Evolutionary conservation across 2,329 filamentous ascomycete species (phyloP).

Genomic region (Rhinocladiella similis): DNA sequence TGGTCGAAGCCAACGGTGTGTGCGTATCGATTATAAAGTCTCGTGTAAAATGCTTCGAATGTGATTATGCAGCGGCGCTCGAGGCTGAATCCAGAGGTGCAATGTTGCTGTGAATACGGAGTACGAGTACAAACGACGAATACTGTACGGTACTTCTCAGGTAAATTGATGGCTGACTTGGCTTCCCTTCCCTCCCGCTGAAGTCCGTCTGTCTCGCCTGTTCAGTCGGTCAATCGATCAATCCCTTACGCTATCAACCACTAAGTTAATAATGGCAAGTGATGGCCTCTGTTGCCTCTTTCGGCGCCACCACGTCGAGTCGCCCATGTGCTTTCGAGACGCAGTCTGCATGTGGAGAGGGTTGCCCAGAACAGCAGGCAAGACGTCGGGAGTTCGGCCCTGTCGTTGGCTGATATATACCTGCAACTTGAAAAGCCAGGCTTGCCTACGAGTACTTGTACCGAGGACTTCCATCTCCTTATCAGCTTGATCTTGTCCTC

Average conservation of each 20-base stretch:
- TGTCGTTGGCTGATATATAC: neutral
- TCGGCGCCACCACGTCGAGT: neutral
- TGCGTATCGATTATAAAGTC: neutral
- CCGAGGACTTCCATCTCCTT: neutral
- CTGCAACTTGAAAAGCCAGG: too few relatives aligned
- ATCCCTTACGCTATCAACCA: too few relatives aligned
- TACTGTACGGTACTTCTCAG: too few relatives aligned
- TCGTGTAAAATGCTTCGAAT: neutral
- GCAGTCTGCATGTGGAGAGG: neutral
- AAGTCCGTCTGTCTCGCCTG: neutral
- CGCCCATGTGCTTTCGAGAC: neutral
- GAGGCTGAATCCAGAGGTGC: too few relatives aligned
- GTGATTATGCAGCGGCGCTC: too few relatives aligned
- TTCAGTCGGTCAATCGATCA: too few relatives aligned
- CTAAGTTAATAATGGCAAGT: neutral
- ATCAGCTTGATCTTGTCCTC: neutral
- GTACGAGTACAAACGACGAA: too few relatives aligned
- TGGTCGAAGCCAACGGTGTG: neutral
- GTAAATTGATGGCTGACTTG: neutral
- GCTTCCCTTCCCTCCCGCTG: neutral
- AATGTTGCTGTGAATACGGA: too few relatives aligned
- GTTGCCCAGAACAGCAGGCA: conserved; percentile 2
- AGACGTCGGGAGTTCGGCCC: conserved; percentile 1
- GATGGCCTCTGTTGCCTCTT: neutral
- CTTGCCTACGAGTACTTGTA: too few relatives aligned